Evolutionary conservation across 306 rosid genomes (phyloP).

Genomic region (Citrullus amarus): DNA sequence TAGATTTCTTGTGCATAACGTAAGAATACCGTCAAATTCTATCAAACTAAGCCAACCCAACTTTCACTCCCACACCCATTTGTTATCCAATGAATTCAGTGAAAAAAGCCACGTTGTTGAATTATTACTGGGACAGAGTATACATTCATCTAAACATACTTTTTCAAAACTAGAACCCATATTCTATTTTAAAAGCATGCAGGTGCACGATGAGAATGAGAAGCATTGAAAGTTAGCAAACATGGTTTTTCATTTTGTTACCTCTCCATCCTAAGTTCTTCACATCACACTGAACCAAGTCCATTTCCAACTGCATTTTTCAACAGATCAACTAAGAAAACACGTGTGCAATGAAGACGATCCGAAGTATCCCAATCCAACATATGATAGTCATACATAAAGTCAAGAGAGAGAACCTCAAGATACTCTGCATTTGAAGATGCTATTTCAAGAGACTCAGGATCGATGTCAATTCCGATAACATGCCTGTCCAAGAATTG

Average conservation of each 20-base stretch:
- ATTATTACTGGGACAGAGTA: neutral
- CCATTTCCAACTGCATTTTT: conserved; percentile 67
- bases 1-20: neutral
- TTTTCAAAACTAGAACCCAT: neutral
- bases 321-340: conserved; percentile 18
- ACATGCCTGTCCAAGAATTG: conserved; percentile 61
- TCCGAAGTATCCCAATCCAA: conserved; percentile 8
- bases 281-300: conserved; percentile 56
- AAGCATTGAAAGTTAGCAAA: neutral
- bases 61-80: neutral
- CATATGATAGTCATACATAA: neutral
- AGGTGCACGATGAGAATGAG: neutral
- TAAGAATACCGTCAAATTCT: neutral
- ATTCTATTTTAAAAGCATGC: neutral
- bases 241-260: conserved; percentile 14
- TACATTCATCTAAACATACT: neutral
- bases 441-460: conserved; percentile 80
- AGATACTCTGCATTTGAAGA: conserved; percentile 68
- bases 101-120: neutral
- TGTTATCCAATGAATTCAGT: neutral
- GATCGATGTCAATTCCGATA: conserved; percentile 74
- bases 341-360: neutral
- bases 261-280: conserved; percentile 65
- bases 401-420: conserved; percentile 39
- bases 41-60: neutral